Evolutionary conservation across 2,329 filamentous ascomycete genomes (phyloP).

Genomic region (Ciborinia camelliae): DNA sequence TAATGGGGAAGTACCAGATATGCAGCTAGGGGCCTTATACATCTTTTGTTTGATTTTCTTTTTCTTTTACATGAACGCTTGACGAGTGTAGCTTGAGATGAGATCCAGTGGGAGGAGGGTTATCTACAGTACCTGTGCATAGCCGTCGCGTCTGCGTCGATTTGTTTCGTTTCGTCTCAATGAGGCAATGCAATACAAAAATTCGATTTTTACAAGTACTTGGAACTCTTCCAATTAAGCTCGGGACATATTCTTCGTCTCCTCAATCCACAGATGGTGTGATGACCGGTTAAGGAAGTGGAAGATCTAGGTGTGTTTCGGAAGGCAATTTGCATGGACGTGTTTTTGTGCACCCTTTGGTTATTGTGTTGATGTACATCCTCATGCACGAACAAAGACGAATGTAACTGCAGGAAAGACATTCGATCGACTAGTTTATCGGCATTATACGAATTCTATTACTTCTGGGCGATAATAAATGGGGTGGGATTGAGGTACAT

Average conservation of each 20-base stretch:
- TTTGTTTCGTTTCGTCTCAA: background rate
- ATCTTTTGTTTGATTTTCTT: background rate
- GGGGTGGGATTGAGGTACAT: background rate
- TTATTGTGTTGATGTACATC: background rate
- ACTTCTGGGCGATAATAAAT: background rate
- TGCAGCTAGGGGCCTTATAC: background rate
- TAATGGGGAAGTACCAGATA: constrained; percentile 1
- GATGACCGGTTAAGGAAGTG: background rate
- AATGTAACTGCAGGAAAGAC: constrained; percentile 1
- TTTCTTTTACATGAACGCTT: constrained; percentile 9
- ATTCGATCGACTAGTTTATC: background rate
- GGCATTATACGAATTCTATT: background rate
- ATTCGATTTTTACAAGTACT: background rate
- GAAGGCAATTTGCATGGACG: background rate
- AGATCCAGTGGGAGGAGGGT: background rate
- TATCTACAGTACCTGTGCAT: background rate
- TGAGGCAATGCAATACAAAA: background rate
- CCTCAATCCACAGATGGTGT: background rate
- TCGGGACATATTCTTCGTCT: background rate
- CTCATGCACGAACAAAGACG: background rate
- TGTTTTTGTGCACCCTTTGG: background rate
- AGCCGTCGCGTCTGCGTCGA: background rate
- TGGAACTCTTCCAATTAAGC: background rate
- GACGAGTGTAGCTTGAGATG: background rate
- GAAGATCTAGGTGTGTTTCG: background rate